Percentiles rank a stretch among this genome's conserved stretches.
Evolutionary conservation across 2,329 filamentous ascomycete species (phyloP).

Genomic region (Metarhizium brunneum): DNA sequence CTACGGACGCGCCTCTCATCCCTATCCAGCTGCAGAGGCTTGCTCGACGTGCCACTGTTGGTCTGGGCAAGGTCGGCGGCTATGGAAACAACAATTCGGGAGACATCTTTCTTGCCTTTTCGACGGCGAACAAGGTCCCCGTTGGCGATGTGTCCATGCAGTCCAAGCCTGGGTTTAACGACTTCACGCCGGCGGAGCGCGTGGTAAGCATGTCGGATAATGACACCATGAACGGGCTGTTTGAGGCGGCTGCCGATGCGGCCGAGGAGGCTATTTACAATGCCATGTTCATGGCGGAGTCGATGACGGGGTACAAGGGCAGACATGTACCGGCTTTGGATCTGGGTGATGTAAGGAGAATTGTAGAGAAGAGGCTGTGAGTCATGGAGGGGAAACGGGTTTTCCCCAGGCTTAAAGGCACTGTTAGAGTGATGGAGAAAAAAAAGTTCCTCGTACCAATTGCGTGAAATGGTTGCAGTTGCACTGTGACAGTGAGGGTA

Average conservation of each 20-base stretch:
- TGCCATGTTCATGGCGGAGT: conserved; percentile 50
- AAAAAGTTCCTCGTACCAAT: no score
- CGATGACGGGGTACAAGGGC: conserved; percentile 44
- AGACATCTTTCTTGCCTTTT: conserved; percentile 60
- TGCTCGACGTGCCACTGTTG: conserved; percentile 52
- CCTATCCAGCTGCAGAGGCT: conserved; percentile 32
- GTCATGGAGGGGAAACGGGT: no score
- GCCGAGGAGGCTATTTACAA: conserved; percentile 61
- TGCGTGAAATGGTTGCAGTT: no score
- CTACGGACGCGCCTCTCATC: conserved; percentile 21
- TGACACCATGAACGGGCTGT: conserved; percentile 33
- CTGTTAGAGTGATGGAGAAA: no score
- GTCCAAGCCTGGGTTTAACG: conserved; percentile 13
- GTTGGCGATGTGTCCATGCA: conserved; percentile 19
- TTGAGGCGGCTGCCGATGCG: conserved; percentile 52
- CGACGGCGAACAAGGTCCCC: conserved; percentile 44
- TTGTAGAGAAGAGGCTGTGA: not conserved
- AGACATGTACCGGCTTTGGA: conserved; percentile 39
- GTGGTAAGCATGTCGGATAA: conserved; percentile 8
- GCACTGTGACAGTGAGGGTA: no score
- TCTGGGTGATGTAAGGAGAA: conserved; percentile 20
- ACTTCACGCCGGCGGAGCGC: conserved; percentile 16
- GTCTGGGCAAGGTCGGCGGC: conserved; percentile 50
- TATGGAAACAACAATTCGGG: conserved; percentile 54
- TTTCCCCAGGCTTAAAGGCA: no score